phyloP scores from a whole-genome alignment of 495 filamentous ascomycete genomes.

The Aspergillus saccharolyticus region DNA sequence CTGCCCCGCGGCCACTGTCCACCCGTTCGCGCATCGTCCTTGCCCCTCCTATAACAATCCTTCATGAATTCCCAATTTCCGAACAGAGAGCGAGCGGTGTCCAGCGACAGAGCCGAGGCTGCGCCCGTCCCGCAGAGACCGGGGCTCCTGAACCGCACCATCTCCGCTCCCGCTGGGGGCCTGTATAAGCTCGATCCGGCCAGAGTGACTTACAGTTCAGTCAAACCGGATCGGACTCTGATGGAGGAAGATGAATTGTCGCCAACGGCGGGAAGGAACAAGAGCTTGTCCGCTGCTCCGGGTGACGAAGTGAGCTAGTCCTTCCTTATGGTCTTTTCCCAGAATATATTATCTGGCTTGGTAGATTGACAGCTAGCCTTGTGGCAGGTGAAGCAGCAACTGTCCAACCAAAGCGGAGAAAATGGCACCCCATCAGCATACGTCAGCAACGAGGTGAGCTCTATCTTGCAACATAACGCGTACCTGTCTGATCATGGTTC shows the following conservation, averaged over 20 bases:
- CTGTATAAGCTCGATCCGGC: conserved; percentile 26
- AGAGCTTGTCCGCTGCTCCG: conserved; percentile 12
- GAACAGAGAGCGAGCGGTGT: conserved; percentile 25
- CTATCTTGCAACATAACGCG: neutral
- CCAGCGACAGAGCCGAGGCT: conserved; percentile 31
- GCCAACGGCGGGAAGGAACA: conserved; percentile 12
- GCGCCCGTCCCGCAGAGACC: conserved; percentile 28
- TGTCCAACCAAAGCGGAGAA: neutral
- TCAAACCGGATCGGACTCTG: conserved; percentile 23
- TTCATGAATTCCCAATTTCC: conserved; percentile 23
- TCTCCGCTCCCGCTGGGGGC: conserved; percentile 31
- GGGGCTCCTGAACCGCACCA: conserved; percentile 29
- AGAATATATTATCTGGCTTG: neutral
- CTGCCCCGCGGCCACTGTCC: conserved; percentile 10
- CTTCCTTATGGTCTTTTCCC: neutral
- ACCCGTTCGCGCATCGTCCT: conserved; percentile 7
- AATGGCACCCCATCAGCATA: neutral
- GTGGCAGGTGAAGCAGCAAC: neutral
- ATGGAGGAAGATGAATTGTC: conserved; percentile 33
- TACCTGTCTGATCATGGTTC: conserved; percentile 14
- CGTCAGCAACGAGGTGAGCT: neutral
- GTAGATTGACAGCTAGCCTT: neutral
- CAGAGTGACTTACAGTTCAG: conserved; percentile 18
- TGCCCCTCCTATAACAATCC: neutral
- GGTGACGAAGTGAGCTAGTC: conserved; percentile 27